Evolutionary conservation across 371 early-diverging fungal species (phyloP).

Genomic region (Zychaea mexicana): DNA sequence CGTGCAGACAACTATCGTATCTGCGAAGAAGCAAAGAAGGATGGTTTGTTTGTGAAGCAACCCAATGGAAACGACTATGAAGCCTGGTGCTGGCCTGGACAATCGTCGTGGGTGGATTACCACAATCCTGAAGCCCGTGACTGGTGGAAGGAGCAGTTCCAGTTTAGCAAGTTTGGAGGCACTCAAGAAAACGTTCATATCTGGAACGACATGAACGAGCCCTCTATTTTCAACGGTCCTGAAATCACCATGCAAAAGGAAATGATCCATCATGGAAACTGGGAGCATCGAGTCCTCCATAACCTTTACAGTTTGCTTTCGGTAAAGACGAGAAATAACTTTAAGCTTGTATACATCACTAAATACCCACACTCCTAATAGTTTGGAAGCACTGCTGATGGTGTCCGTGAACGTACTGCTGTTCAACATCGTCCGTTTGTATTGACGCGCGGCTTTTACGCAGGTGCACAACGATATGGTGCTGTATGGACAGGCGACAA

Average conservation of each 20-base stretch:
- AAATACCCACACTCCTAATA: slow-evolving; percentile 10
- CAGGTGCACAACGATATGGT: slow-evolving; percentile 85
- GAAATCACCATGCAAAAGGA: slow-evolving; percentile 94
- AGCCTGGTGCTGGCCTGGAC: slow-evolving; percentile 95
- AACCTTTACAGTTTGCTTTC: slow-evolving; percentile 81
- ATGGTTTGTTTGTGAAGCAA: slow-evolving; percentile 80
- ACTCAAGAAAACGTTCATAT: slow-evolving; percentile 76
- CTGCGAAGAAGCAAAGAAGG: slow-evolving; percentile 75
- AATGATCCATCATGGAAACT: slow-evolving; percentile 73
- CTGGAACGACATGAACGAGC: slow-evolving; percentile 98
- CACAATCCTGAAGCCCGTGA: slow-evolving; percentile 74
- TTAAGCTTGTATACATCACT: background rate
- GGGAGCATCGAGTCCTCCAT: slow-evolving; percentile 90
- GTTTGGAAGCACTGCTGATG: slow-evolving; percentile 62
- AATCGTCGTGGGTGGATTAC: slow-evolving; percentile 89
- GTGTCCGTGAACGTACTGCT: slow-evolving; percentile 53
- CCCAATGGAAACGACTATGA: slow-evolving; percentile 73
- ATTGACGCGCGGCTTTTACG: slow-evolving; percentile 87
- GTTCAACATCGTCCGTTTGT: slow-evolving; percentile 81
- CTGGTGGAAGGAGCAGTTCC: slow-evolving; percentile 83
- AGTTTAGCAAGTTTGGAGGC: slow-evolving; percentile 71
- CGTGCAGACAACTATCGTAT: slow-evolving; percentile 74
- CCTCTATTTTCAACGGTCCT: slow-evolving; percentile 88
- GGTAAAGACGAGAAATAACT: no score
- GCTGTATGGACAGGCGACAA: slow-evolving; percentile 96